Conservation (phyloP, 495 filamentous ascomycete genomes). For the Extremus antarcticus region DNA sequence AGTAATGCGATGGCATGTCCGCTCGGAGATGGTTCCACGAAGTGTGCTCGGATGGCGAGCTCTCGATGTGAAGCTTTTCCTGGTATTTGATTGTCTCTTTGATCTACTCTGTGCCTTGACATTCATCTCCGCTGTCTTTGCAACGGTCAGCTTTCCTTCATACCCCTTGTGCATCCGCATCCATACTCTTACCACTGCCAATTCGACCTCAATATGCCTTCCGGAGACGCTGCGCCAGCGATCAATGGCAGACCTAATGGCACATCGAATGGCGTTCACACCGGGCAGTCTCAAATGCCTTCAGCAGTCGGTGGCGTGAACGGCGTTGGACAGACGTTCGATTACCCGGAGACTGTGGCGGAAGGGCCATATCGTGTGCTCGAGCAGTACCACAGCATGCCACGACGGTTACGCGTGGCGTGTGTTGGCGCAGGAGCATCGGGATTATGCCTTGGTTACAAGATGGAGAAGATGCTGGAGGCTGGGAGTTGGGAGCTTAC, state of each 20-base stretch:
- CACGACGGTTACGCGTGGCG: slow-evolving; percentile 23
- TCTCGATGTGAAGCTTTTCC: neutral
- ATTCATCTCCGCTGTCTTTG: too few relatives aligned
- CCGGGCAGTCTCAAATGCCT: slow-evolving; percentile 22
- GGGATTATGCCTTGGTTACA: slow-evolving; percentile 50
- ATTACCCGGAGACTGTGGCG: slow-evolving; percentile 21
- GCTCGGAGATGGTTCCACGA: neutral
- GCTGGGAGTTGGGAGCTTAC: slow-evolving; percentile 11
- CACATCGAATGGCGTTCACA: neutral
- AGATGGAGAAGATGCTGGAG: slow-evolving; percentile 41
- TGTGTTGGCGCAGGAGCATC: slow-evolving; percentile 58
- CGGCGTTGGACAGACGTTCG: slow-evolving; percentile 19
- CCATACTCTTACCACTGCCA: neutral
- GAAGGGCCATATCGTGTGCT: slow-evolving; percentile 25
- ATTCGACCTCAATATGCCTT: neutral
- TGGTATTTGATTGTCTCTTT: neutral
- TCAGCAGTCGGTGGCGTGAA: slow-evolving; percentile 22
- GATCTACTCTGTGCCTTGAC: too few relatives aligned
- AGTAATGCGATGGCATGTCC: neutral
- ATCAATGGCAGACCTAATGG: neutral
- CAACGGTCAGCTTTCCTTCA: too few relatives aligned
- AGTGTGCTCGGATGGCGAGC: neutral
- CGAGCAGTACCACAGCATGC: slow-evolving; percentile 27
- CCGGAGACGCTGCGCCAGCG: neutral
- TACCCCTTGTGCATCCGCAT: too few relatives aligned